Conservation (phyloP, 306 rosid species). For the Gynostemma pentaphyllum region DNA sequence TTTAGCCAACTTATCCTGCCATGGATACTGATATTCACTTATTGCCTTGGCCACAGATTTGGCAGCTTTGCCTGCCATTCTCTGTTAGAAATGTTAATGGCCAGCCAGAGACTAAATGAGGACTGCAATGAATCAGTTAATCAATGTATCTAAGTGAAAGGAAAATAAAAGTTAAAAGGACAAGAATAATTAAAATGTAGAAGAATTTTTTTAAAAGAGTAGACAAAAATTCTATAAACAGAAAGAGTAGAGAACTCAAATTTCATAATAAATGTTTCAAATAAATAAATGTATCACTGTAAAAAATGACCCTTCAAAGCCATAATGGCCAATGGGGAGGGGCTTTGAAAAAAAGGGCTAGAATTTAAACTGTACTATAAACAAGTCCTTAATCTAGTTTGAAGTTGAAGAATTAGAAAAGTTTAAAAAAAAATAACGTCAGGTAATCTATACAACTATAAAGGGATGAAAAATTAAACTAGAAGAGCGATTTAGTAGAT, state of each 20-base stretch:
- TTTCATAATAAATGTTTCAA: not conserved
- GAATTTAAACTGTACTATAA: not conserved
- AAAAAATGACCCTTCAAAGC: not conserved
- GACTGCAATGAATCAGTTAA: not conserved
- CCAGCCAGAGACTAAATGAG: not conserved
- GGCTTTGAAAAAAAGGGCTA: not conserved
- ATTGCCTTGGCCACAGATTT: slow-evolving; percentile 31
- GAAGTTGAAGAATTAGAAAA: not conserved
- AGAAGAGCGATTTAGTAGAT: not conserved
- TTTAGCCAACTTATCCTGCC: slow-evolving; percentile 43
- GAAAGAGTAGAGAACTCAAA: not conserved
- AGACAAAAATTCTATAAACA: not conserved
- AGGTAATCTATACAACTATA: not conserved
- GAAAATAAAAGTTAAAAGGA: not conserved
- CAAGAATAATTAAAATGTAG: not conserved
- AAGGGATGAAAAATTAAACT: not conserved
- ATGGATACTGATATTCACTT: slow-evolving; percentile 47
- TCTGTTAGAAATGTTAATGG: not conserved
- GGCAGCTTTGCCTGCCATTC: slow-evolving; percentile 46
- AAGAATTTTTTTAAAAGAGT: not conserved
- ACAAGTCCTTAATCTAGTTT: not conserved
- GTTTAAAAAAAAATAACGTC: not conserved
- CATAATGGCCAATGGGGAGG: not conserved
- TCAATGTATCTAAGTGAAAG: not conserved
- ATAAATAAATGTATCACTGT: not conserved